Evolutionary conservation across 352 stramenopile species (phyloP).

Genomic region (Peronospora farinosa): DNA sequence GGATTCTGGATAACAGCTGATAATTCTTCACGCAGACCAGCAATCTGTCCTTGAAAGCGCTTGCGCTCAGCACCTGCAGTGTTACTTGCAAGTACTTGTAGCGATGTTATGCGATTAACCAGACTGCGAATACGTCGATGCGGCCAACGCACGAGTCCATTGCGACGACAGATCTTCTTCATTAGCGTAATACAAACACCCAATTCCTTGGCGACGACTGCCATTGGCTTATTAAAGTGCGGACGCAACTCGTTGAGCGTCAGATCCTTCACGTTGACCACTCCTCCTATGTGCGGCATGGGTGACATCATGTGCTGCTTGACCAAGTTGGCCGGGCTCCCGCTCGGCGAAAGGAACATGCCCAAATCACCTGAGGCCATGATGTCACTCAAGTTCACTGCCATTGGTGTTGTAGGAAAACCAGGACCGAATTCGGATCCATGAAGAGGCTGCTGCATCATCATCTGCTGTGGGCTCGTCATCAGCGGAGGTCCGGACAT

Average conservation of each 20-base stretch:
- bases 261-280: constrained; percentile 70
- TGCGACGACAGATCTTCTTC: constrained; percentile 84
- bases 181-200: constrained; percentile 83
- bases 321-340: constrained; percentile 34
- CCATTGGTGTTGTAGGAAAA: constrained; percentile 23
- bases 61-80: constrained; percentile 46
- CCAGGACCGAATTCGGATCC: constrained; percentile 16
- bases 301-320: constrained; percentile 45
- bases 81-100: constrained; percentile 58
- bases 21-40: constrained; percentile 52
- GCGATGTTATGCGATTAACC: constrained; percentile 73
- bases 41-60: constrained; percentile 60
- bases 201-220: constrained; percentile 72
- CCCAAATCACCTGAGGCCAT: constrained; percentile 41
- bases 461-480: constrained; percentile 33
- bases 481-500: constrained; percentile 25
- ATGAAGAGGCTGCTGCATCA: constrained; percentile 23
- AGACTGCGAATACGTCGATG: constrained; percentile 76
- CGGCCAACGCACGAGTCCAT: constrained; percentile 76
- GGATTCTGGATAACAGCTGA: constrained; percentile 78
- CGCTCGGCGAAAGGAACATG: constrained; percentile 33
- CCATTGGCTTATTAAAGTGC: constrained; percentile 84
- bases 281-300: constrained; percentile 25
- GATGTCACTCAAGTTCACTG: constrained; percentile 37
- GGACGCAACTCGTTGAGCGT: constrained; percentile 75